Conservation (phyloP, 768 basidiomycete genomes). For the Phallus indusiatus region DNA sequence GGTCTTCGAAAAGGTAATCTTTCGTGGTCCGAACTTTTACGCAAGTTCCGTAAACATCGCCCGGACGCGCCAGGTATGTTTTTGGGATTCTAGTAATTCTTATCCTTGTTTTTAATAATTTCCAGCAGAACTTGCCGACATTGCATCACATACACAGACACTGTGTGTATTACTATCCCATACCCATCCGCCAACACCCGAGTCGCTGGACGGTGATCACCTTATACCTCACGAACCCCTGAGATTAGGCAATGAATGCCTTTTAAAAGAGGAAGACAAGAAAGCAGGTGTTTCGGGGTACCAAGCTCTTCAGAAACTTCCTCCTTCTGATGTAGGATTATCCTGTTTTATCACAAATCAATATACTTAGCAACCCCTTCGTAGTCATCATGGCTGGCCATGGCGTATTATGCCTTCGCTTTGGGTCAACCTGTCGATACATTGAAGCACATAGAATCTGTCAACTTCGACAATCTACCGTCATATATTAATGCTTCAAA, state of each 20-base stretch:
- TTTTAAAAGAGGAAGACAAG: constrained; percentile 41
- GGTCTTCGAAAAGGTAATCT: constrained; percentile 41
- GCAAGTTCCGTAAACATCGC: constrained; percentile 85
- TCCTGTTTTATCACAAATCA: constrained; percentile 9
- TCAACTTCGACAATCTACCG: constrained; percentile 17
- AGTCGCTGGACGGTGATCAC: constrained; percentile 49
- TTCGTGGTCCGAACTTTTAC: constrained; percentile 69
- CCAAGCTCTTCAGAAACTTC: constrained; percentile 40
- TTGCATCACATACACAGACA: constrained; percentile 59
- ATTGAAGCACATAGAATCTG: constrained; percentile 44
- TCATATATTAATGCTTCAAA: constrained; percentile 6
- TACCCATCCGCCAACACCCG: constrained; percentile 31
- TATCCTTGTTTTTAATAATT: background rate
- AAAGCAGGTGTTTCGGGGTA: constrained; percentile 52
- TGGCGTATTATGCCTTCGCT: constrained; percentile 79
- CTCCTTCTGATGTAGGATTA: constrained; percentile 26
- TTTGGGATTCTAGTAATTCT: background rate
- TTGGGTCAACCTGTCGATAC: constrained; percentile 57
- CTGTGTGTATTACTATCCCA: constrained; percentile 41
- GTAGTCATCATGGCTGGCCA: constrained; percentile 56
- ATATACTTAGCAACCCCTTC: background rate
- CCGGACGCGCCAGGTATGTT: constrained; percentile 18
- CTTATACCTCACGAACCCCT: constrained; percentile 29
- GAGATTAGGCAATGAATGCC: constrained; percentile 47
- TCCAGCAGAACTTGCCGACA: constrained; percentile 28